Evolutionary conservation across 2,329 filamentous ascomycete species (phyloP), one percentile per base, ranked within the genome.

Genomic region (Botrytis fragariae): DNA sequence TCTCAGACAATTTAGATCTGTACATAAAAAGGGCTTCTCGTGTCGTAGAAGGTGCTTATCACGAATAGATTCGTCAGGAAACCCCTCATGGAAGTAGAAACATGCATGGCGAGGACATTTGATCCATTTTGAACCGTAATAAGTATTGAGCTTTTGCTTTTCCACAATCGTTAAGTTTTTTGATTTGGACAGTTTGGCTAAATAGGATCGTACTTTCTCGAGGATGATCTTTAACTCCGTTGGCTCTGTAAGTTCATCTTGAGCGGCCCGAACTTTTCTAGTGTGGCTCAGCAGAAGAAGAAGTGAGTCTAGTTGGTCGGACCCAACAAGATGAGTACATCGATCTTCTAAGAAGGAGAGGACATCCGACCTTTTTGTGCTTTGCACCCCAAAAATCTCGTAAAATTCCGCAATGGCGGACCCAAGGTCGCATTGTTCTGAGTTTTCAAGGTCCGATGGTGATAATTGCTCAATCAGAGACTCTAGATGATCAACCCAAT

Each of bases 11-110:
- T 83, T 76, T 61, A 76, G 29, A 10, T 79, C 76, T 7, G 79
- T 76, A 73, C 83, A 84, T 20, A 77, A 77, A 67, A 79, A 83
- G 0, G 83, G 82, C 10, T 81, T 79, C 4, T 81, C 77, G 70
- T 85, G 83, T 4, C 80, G 75, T 37, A 78, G 76, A 48, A 82
- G 70, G 72, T 85, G 83, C 14, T 78, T 61, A 9, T 84, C 80
- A n/a, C 81, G 77, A 25, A 75, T 69, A 63, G 75, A 74, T 0
- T 68, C 72, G 44, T 81, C 80, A 6, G 75, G 71, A 74, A 85
- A 85, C 0, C 84, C 83, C 67, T 84, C 78, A 42, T 82, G 80
- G 73, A 84, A 85, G 75, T 82, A 83, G 48, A 76, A 80, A 74
- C 83, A 85, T n/a, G 79, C 82, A 42, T 81, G 75, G 48, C 78